Evolutionary conservation across 768 basidiomycete genomes (phyloP), one percentile per base, ranked within the genome.

Genomic region (Podaxis carcinomalis): DNA sequence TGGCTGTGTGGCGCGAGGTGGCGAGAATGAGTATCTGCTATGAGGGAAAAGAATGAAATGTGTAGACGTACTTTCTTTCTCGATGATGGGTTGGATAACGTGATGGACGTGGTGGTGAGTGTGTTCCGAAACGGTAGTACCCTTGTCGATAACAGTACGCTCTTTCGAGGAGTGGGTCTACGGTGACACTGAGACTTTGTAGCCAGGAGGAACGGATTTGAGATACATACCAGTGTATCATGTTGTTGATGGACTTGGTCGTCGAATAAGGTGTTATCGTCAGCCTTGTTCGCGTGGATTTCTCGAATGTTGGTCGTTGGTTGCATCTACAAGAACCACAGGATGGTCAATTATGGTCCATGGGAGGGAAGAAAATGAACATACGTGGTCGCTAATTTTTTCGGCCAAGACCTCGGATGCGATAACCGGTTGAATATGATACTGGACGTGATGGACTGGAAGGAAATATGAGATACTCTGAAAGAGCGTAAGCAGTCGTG

Each of bases 21-120:
- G 13, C 16, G 56, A 16, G 28, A 4, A 21, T 51, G 46, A 19
- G 3, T 9, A 13, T 21, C 16, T 13, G 39, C 4, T 11, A 37
- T 11, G 11, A n/a, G n/a, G 36, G 21, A 23, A 11, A 36, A 40
- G 10, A 50, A n/a, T 28, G 2, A 27, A 47, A 50, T 39, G 42
- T 10, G 4, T 13, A 27, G 2, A 66, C 74, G 23, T 57, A 76
- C 76, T 73, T 54, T 76, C 71, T 74, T 76, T 75, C 65, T 76
- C 68, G 46, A 77, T 73, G 23, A 77, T 64, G 16, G 75, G 75
- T 56, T 77, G 75, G 16, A 76, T 71, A 28, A 76, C 65, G 35
- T 77, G 74, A 49, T 76, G 73, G 28, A 75, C 67, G 58, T 77
- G 76, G 47, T 76, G 74, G 35, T 75, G 72, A 16, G 70, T 59